These are phyloP conservation scores for Penicillium subrubescens DNA, from an alignment of 495 filamentous ascomycete species.

Conservation along the genomic window DNA sequence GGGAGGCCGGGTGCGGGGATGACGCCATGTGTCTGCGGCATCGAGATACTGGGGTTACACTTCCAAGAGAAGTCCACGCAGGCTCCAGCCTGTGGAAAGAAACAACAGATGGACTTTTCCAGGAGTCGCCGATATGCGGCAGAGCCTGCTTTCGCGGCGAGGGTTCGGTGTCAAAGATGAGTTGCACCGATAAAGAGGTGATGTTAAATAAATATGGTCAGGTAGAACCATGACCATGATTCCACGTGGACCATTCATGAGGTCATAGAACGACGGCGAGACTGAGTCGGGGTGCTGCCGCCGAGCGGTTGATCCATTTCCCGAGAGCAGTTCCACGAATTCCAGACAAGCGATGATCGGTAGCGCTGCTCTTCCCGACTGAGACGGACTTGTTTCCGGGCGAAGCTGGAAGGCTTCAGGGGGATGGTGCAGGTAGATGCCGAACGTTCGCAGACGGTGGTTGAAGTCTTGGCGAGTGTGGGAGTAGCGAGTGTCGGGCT, in stretches of 20 bases:
- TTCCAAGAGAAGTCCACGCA: background rate
- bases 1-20: background rate
- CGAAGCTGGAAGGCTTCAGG: conserved; percentile 35
- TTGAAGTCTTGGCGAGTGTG: conserved; percentile 23
- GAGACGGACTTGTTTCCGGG: conserved; percentile 34
- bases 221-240: background rate
- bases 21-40: conserved; percentile 1
- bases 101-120: no score
- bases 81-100: background rate
- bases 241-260: conserved; percentile 18
- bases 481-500: conserved; percentile 27
- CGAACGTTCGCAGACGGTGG: conserved; percentile 20
- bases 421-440: conserved; percentile 27
- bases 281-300: conserved; percentile 18
- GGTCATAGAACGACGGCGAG: conserved; percentile 32
- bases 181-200: background rate
- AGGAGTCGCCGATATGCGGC: background rate
- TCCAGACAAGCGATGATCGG: conserved; percentile 28
- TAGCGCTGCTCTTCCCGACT: conserved; percentile 39
- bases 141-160: background rate
- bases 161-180: background rate
- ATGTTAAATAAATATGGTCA: background rate
- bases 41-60: background rate
- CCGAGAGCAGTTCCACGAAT: conserved; percentile 29
- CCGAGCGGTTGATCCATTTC: conserved; percentile 29